These are phyloP conservation scores for Begonia loranthoides DNA, from an alignment of 306 rosid species.

Conservation along the genomic window DNA sequence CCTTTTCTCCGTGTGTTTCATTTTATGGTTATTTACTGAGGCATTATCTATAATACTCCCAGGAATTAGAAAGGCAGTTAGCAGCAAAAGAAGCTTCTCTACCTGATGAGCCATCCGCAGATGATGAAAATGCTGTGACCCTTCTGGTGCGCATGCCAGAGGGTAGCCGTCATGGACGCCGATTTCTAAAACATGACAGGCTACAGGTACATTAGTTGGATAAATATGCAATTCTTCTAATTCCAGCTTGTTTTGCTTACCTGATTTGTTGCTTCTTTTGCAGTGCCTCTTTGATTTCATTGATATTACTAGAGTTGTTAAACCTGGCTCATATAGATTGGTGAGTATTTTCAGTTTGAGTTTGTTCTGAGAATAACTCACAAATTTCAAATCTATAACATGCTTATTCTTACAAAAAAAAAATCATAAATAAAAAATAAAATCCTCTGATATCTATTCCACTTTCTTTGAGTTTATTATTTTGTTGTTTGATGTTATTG, in stretches of 20 bases:
- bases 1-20: no score
- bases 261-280: constrained; percentile 15
- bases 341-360: constrained; percentile 27
- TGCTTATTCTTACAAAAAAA: no score
- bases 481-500: no score
- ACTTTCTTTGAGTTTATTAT: no score
- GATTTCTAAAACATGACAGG: constrained; percentile 70
- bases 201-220: constrained; percentile 45
- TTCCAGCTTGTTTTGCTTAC: constrained; percentile 9
- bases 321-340: constrained; percentile 81
- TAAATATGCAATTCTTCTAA: not conserved
- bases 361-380: no score
- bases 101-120: constrained; percentile 66
- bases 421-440: no score
- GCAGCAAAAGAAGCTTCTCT: constrained; percentile 69
- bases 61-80: constrained; percentile 76
- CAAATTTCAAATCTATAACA: no score
- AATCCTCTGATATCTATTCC: no score
- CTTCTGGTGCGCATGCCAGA: constrained; percentile 86
- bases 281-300: constrained; percentile 83
- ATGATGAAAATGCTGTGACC: constrained; percentile 63
- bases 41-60: constrained; percentile 1
- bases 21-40: no score
- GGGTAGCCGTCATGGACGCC: constrained; percentile 90
- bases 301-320: constrained; percentile 64